phyloP scores from a whole-genome alignment of 2,329 filamentous ascomycete species.

The Zymoseptoria crescenta region DNA sequence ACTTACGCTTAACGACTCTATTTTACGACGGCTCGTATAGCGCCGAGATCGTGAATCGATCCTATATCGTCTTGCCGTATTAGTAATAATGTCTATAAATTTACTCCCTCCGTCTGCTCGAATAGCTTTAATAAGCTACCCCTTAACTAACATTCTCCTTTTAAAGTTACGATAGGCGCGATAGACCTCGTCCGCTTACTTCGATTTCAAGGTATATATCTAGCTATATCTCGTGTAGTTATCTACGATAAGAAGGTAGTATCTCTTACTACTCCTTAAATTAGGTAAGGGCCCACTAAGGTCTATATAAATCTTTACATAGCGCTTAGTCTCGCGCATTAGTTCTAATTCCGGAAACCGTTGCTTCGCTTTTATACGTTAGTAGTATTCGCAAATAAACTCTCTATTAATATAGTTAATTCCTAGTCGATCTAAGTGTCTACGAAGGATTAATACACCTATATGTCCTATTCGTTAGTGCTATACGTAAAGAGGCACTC shows the following conservation, averaged over 20 bases:
- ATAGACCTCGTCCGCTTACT: not conserved
- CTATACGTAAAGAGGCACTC: not conserved
- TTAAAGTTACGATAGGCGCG: not conserved
- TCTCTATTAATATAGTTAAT: slow-evolving; percentile 1
- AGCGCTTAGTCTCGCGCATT: not conserved
- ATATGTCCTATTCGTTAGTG: slow-evolving; percentile 1
- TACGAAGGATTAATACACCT: not conserved
- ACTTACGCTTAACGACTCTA: not conserved
- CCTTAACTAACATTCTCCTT: no score
- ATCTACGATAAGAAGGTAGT: not conserved
- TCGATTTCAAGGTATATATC: not conserved
- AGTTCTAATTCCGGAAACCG: not conserved
- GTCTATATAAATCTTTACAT: not conserved
- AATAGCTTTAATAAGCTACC: not conserved
- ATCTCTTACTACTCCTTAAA: not conserved
- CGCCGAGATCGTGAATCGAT: not conserved
- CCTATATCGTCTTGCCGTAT: not conserved
- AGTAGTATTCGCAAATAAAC: not conserved
- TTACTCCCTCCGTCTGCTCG: not conserved
- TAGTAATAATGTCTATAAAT: not conserved
- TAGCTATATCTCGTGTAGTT: not conserved
- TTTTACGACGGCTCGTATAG: not conserved
- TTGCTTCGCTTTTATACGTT: not conserved
- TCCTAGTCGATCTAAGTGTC: not conserved
- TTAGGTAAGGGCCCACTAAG: not conserved